These are phyloP conservation scores for Globisporangium nagaii DNA, from an alignment of 352 stramenopile genomes.

Conservation along the genomic window DNA sequence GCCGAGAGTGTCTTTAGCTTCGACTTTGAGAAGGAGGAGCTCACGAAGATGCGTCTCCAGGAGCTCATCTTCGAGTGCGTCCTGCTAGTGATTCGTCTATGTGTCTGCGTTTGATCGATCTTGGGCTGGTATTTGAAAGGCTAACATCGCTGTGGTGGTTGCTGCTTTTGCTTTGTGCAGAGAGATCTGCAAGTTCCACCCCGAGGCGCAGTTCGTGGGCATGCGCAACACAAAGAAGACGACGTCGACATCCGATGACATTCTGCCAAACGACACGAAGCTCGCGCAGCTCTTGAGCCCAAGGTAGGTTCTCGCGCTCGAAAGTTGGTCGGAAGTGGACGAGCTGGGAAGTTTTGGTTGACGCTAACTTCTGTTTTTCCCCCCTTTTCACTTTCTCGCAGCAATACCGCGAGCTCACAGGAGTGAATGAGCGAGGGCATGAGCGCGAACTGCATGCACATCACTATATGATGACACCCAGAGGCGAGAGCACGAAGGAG, in stretches of 20 bases:
- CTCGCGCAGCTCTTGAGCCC: conserved; percentile 48
- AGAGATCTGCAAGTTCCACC: conserved; percentile 65
- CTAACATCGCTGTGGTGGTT: neutral
- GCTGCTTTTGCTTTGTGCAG: neutral
- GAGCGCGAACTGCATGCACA: too few relatives aligned
- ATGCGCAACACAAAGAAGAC: neutral
- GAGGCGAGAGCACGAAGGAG: too few relatives aligned
- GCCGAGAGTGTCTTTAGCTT: conserved; percentile 78
- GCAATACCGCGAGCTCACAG: conserved; percentile 6
- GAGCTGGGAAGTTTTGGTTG: too few relatives aligned
- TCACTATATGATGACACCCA: too few relatives aligned
- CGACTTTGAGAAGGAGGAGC: conserved; percentile 85
- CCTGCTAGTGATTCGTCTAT: too few relatives aligned
- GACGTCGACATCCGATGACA: neutral
- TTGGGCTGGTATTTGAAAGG: neutral
- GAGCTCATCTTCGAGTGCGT: conserved; percentile 86
- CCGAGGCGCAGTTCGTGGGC: conserved; percentile 28
- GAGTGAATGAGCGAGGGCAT: neutral
- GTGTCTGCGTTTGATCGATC: neutral
- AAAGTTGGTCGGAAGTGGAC: too few relatives aligned
- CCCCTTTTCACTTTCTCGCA: too few relatives aligned
- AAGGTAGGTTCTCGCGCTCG: too few relatives aligned
- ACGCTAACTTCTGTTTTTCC: too few relatives aligned
- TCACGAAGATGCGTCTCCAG: conserved; percentile 76
- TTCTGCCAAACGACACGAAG: conserved; percentile 19